Base-by-base conservation (phyloP, 768 basidiomycete genomes). In the Xanthoconium purpureum region DNA sequence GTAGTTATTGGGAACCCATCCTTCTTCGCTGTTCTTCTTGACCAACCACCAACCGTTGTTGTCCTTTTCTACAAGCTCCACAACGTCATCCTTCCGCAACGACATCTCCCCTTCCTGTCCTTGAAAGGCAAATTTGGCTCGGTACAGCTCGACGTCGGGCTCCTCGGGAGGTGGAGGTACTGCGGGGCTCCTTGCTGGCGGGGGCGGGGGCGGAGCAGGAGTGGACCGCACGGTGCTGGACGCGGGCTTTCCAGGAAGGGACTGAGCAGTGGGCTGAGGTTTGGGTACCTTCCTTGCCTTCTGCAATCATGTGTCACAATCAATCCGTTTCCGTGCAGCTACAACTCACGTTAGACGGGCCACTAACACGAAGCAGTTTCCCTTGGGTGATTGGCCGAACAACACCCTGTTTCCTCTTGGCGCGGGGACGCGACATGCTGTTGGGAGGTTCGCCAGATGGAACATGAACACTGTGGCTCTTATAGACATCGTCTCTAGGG, bases 41-140 rank as follows among this genome's bases (percentile, higher is more conserved):
- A 98, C 88, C 33, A 97, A 79, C 96, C 97, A 98, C 97, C 97
- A 99, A 3, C 96, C 97, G 63, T 96, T 96, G 57, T 94, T 85
- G 67, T 88, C 87, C 70, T 97, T 94, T 76, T 96, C 88, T 33
- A 94, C 78, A 18, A 98, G 77, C 74, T 98, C 95, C 2, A 98
- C 91, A 3, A 90, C 55, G 57, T 98, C 97, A 64, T 94, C 97
- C 72, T 98, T 98, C 62, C 80, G 82, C 50, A 99, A 72, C 7
- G 84, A 77, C 80, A 98, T 87, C 72, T 99, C 97, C 13, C 95
- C 95, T 35, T 88, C 87, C 72, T 98, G 91, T 2, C 94, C 95
- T 37, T 86, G 80, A 67, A 99, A 99, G n/a, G 87, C 83, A 72
- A 88, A 99, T 61, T 96, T 89, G 20, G 92, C 90, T 58, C 87